Base-by-base conservation (phyloP, 2,329 filamentous ascomycete species). In the Dothidotthia symphoricarpi region DNA sequence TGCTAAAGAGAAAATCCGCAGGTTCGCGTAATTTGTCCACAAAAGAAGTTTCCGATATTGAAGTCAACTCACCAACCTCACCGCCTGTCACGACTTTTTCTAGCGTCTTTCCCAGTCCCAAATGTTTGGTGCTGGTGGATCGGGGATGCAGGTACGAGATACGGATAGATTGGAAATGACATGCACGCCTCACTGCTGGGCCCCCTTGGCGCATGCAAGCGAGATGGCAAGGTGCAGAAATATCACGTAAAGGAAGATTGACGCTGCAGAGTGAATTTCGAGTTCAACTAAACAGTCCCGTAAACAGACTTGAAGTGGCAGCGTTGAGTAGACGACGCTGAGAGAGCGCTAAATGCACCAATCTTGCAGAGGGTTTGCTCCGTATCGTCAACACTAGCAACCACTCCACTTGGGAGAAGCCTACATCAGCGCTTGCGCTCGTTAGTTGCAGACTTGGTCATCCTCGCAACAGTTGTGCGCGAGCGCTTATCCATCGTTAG, bases 171-270 rank as follows among this genome's bases (percentile, higher is more conserved):
- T 19, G 22, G 12, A 33, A 11, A 14, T 36, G 33, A 39, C 33
- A 16, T 39, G 41, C 41, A 36, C 28, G 26, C 29, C 15, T 28
- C 34, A 16, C 12, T 5, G 5, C 8, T 8, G 2, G 5, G 15
- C 6, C 27, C 30, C 32, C 39, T 39, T 43, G 41, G 41, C 16
- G 12, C 9, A 19, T 16, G 32, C 9, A 43, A 43, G 41, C 41
- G 41, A 43, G 13, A 43, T 43, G 9, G 41, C 36, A 36, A 43
- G n/a, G 6, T 43, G 41, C 36, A 43, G 35, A 19, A 26, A 43
- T 27, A 39, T 32, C 31, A 29, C 19, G 19, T 22, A 43, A 36
- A 36, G 33, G 34, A 22, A 39, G 30, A 43, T 36, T 36, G 33
- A 22, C 24, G 25, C 35, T 25, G 39, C 25, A 27, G 29, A 35